A percentile compares a stretch with the other conserved stretches of the same genome.
phyloP scores from a whole-genome alignment of 2,329 filamentous ascomycete species.

The Grosmannia huntii region DNA sequence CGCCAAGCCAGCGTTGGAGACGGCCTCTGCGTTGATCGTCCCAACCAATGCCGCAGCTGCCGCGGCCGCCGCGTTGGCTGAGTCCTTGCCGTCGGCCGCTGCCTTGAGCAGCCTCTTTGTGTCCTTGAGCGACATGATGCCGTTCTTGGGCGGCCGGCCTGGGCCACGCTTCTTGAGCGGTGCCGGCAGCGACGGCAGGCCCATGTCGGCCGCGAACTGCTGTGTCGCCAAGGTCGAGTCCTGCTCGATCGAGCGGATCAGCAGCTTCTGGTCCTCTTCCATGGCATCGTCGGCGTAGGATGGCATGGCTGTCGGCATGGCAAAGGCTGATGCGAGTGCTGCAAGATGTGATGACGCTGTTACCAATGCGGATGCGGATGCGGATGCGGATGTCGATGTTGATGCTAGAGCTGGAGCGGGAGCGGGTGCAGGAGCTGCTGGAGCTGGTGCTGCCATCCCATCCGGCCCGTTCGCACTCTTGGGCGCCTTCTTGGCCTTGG shows the following conservation, averaged over 20 bases:
- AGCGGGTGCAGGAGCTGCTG: too few relatives aligned
- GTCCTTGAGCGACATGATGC: conserved; percentile 63
- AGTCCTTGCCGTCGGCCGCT: conserved; percentile 27
- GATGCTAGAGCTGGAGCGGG: neutral
- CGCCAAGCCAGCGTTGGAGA: neutral
- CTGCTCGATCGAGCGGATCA: neutral
- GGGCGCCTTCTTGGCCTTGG: conserved; percentile 17
- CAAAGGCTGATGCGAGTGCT: neutral
- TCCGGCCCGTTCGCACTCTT: neutral
- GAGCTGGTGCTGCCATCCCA: neutral
- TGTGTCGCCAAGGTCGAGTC: neutral
- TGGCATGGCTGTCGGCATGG: neutral
- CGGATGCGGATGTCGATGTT: neutral
- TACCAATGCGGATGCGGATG: neutral
- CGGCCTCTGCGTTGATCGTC: neutral
- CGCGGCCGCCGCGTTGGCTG: conserved; percentile 14
- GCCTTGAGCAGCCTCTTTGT: conserved; percentile 51
- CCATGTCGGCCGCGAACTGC: conserved; percentile 5
- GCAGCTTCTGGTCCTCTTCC: neutral
- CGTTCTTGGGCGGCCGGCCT: conserved; percentile 71
- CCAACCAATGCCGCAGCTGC: neutral
- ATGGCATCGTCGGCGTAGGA: neutral
- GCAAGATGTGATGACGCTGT: neutral
- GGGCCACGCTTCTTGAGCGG: conserved; percentile 60
- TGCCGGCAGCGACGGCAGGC: conserved; percentile 20